These are phyloP conservation scores for Paradendryphiella salina DNA, from an alignment of 2,329 filamentous ascomycete genomes.

Conservation along the genomic window DNA sequence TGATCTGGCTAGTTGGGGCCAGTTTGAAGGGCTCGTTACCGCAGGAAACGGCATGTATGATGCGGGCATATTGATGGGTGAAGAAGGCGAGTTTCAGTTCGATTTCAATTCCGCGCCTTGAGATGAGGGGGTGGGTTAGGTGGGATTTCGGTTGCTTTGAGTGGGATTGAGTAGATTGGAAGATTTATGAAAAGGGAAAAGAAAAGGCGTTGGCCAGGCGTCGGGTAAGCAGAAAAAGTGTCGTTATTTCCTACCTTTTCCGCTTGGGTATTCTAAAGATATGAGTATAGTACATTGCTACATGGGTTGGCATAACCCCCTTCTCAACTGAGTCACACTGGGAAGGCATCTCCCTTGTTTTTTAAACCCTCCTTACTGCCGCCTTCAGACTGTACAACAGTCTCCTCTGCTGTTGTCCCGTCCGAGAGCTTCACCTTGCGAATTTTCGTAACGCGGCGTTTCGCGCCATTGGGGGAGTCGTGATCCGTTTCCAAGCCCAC, in stretches of 20 bases:
- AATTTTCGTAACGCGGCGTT: not conserved
- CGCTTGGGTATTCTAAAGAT: too few species aligned
- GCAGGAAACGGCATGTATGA: conserved; percentile 42
- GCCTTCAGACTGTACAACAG: not conserved
- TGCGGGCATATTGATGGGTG: conserved; percentile 28
- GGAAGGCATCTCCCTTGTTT: not conserved
- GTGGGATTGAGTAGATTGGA: not conserved
- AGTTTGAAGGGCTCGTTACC: conserved; percentile 46
- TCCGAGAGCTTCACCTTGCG: not conserved
- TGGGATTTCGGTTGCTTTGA: not conserved
- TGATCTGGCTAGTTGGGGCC: conserved; percentile 45
- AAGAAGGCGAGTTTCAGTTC: conserved; percentile 14
- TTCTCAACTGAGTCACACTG: too few species aligned
- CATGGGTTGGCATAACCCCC: too few species aligned
- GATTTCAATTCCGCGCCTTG: not conserved
- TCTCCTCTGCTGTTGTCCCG: not conserved
- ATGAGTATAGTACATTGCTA: too few species aligned
- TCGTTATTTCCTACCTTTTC: too few species aligned
- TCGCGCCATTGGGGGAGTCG: not conserved
- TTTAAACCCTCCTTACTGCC: not conserved
- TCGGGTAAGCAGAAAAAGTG: too few species aligned
- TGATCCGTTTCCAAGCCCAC: conserved; percentile 8
- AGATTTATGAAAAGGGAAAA: too few species aligned
- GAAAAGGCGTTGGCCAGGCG: too few species aligned
- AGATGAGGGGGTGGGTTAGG: not conserved